These are phyloP conservation scores for Corymbia calophylla DNA, from an alignment of 441 rosid genomes.

Conservation along the genomic window DNA sequence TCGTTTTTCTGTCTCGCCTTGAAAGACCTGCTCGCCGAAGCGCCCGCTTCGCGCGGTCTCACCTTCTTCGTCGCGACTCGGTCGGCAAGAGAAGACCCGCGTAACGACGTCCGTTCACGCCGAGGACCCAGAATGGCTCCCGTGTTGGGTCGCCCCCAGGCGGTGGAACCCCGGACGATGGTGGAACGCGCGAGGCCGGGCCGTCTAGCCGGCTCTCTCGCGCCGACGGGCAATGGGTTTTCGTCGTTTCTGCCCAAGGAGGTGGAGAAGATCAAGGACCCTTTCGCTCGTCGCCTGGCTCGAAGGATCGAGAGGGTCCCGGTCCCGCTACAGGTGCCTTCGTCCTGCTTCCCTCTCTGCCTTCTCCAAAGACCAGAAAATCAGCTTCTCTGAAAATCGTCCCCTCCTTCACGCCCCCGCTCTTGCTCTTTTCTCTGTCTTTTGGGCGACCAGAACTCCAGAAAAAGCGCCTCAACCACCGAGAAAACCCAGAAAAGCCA, in stretches of 20 bases:
- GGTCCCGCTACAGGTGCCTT: slow-evolving; percentile 41
- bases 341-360: not conserved
- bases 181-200: not conserved
- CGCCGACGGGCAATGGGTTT: slow-evolving; percentile 19
- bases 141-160: not conserved
- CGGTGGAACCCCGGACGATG: not conserved
- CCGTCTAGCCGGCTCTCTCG: not conserved
- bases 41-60: not conserved
- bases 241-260: slow-evolving; percentile 75
- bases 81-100: not conserved
- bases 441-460: no score
- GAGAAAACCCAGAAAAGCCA: no score
- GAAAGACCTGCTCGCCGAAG: not conserved
- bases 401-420: no score
- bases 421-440: no score
- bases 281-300: slow-evolving; percentile 66
- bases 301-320: slow-evolving; percentile 59
- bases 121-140: not conserved
- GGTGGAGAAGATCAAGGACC: slow-evolving; percentile 66
- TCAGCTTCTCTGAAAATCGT: no score
- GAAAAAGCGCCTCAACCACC: no score
- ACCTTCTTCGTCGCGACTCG: not conserved
- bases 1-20: not conserved
- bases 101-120: not conserved
- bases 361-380: no score